These are phyloP conservation scores for Chamaenerion angustifolium DNA, from an alignment of 345 rosid species.

Conservation along the genomic window DNA sequence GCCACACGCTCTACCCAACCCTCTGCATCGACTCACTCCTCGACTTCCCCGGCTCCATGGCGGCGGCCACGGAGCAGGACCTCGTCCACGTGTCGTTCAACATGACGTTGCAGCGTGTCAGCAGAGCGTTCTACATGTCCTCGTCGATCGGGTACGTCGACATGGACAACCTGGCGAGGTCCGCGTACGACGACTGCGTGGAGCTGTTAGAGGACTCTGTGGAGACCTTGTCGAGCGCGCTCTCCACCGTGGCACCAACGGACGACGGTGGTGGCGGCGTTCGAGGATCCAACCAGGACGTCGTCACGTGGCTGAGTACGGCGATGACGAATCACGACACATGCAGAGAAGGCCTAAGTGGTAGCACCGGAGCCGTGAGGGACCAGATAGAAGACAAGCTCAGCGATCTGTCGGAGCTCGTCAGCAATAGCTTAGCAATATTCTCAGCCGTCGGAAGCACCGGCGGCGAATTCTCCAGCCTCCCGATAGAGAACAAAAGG, in stretches of 20 bases:
- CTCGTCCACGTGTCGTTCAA: conserved; percentile 88
- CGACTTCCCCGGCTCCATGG: conserved; percentile 59
- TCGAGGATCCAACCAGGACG: conserved; percentile 37
- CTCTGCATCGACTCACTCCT: conserved; percentile 64
- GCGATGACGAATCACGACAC: conserved; percentile 93
- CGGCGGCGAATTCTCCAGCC: conserved; percentile 50
- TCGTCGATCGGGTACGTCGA: conserved; percentile 31
- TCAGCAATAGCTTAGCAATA: conserved; percentile 78
- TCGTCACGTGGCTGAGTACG: conserved; percentile 86
- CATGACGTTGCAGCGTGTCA: conserved; percentile 80
- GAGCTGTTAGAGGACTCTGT: conserved; percentile 82
- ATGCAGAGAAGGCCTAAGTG: conserved; percentile 70
- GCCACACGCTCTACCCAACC: conserved; percentile 47
- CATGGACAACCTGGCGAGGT: conserved; percentile 55
- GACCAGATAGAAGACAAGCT: conserved; percentile 39
- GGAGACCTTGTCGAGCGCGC: conserved; percentile 58
- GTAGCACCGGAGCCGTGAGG: conserved; percentile 39
- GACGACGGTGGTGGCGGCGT: not conserved
- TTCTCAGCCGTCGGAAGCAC: conserved; percentile 25
- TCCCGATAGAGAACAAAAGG: conserved; percentile 77
- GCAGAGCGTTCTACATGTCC: conserved; percentile 56
- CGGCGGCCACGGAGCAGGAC: conserved; percentile 46
- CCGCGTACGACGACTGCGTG: conserved; percentile 81
- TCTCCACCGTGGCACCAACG: conserved; percentile 27
- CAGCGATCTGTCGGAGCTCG: conserved; percentile 71